A percentile compares a stretch with the other conserved stretches of the same genome.
Evolutionary conservation across 164 flowering plant genomes (phyloP).

Genomic region (Dillenia turbinata): DNA sequence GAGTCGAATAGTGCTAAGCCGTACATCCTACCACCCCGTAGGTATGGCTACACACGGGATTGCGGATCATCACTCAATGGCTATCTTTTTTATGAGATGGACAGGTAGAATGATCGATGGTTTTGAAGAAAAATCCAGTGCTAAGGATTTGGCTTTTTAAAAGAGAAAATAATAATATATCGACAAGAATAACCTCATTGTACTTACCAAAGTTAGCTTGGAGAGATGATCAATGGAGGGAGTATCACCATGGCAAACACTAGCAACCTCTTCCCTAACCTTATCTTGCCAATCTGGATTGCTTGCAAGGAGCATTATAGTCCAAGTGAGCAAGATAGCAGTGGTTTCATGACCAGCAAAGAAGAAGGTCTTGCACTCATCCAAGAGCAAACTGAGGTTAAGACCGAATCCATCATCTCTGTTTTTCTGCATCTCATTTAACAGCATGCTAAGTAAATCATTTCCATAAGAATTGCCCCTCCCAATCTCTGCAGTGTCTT

Average conservation of each 20-base stretch:
- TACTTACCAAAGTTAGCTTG: constrained; percentile 65
- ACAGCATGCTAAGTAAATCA: constrained; percentile 77
- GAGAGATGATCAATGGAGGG: constrained; percentile 75
- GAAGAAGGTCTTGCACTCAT: constrained; percentile 95
- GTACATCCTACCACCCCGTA: too few species aligned
- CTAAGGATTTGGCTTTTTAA: too few species aligned
- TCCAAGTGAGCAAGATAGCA: constrained; percentile 91
- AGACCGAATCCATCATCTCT: constrained; percentile 34
- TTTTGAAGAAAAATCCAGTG: too few species aligned
- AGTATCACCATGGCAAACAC: constrained; percentile 49
- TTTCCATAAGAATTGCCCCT: constrained; percentile 70
- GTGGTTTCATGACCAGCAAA: constrained; percentile 97
- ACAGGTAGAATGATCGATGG: too few species aligned
- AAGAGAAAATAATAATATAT: too few species aligned
- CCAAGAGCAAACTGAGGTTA: constrained; percentile 71
- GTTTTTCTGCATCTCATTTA: constrained; percentile 68
- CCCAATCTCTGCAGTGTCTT: constrained; percentile 64
- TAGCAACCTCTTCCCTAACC: constrained; percentile 56
- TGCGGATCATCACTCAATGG: too few species aligned
- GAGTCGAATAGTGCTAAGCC: too few species aligned
- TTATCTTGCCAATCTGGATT: constrained; percentile 91
- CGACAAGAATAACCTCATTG: not conserved
- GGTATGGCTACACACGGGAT: too few species aligned
- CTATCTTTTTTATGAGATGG: too few species aligned
- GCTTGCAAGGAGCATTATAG: constrained; percentile 80